phyloP scores from a whole-genome alignment of 208 protist genomes.

The Leishmania gerbilli region DNA sequence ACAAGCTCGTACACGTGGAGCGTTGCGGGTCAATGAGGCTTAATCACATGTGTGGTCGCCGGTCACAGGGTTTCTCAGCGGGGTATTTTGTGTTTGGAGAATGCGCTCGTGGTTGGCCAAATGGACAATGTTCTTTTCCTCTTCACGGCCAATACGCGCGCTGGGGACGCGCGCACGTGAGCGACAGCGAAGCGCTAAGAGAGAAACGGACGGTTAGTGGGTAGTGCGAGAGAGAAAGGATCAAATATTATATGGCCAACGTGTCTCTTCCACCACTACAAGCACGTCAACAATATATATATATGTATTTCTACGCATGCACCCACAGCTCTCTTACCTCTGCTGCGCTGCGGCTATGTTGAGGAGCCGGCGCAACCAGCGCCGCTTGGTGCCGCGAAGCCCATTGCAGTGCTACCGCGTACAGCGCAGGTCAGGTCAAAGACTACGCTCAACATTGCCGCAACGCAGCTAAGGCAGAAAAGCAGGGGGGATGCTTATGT shows the following conservation, averaged over 20 bases:
- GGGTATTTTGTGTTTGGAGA: not conserved
- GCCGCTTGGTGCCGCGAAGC: not conserved
- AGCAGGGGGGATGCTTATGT: not conserved
- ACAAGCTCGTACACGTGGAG: not conserved
- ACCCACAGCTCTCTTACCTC: not conserved
- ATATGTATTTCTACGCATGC: not conserved
- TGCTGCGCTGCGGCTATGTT: not conserved
- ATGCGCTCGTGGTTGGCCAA: not conserved
- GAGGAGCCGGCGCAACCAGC: not conserved
- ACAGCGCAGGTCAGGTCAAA: not conserved
- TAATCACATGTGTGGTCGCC: not conserved
- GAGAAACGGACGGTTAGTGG: not conserved
- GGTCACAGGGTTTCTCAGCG: not conserved
- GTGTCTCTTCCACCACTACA: not conserved
- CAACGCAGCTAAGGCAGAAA: not conserved
- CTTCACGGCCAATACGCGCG: not conserved
- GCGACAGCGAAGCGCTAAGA: not conserved
- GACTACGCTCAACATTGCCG: not conserved
- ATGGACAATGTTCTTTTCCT: not conserved
- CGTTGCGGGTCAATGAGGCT: not conserved
- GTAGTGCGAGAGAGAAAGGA: not conserved
- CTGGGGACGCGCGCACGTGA: not conserved
- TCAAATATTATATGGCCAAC: no score
- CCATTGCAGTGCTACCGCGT: not conserved
- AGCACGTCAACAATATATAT: not conserved